Base-by-base conservation (phyloP, 805 yeast genomes). In the Metschnikowia vanudenii region DNA sequence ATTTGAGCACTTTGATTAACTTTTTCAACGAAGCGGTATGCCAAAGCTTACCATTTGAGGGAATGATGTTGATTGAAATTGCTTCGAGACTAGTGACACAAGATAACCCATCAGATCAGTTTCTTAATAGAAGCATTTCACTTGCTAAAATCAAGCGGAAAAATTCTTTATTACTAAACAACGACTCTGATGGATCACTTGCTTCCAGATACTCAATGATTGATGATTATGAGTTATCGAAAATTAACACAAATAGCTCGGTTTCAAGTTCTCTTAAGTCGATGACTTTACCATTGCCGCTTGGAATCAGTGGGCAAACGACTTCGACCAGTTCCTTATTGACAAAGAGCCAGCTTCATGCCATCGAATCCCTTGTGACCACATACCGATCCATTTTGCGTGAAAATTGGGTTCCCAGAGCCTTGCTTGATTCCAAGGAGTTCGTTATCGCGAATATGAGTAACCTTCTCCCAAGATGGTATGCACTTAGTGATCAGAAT, bases 1-100 rank as follows among this genome's bases (percentile, higher is more conserved):
- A 83, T 33, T 67, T 90, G 38, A 80, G 94, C 11, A 84, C 88
- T 0, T 67, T 89, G 57, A 75, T 86, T 37, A 86, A 86, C 58
- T 85, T 89, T 60, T 83, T 88, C 59, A 87, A 86, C 61, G 96
- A 87, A 63, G 89, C 83, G 12, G 73, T 82, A n/a, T 71, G 79
- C n/a, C 58, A 63, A 11, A 71, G 63, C 47, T 66, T 85, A 43
- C 95, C 94, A 0, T 64, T 82, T 17, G 92, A 86, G 53, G 72
- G 86, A 2, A 78, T 80, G 64, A 74, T 68, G 47, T 63, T 87
- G 49, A 69, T 85, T 26, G 88, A 82, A 47, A 64, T 79, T 1
- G 82, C 86, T 1, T 81, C 91, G 0, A 78, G 67, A 55, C 64
- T 87, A 39, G 75, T 84, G 22, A 75, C 80, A 2, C 69, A 67